Base-by-base conservation (phyloP, 805 yeast species). In the Candida succiphila region DNA sequence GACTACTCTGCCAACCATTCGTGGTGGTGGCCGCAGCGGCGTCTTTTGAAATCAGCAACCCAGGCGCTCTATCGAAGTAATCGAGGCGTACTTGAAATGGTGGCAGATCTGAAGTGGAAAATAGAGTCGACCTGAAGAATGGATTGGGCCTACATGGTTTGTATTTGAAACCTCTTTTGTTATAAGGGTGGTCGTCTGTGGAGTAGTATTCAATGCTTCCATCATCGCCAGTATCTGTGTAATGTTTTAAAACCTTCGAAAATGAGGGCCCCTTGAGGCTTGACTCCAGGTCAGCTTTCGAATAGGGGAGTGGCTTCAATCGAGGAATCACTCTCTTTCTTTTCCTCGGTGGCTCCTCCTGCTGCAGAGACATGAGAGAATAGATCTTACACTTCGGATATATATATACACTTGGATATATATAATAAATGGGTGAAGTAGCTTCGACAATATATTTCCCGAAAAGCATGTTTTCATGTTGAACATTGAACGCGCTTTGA, bases 111-210 rank as follows among this genome's bases (percentile, higher is more conserved):
- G 85, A 72, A 1, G 85, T 73, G 25, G 80, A 63, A 49, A 82
- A 88, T 43, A 77, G 62, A 19, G 74, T 58, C 10, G 78, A 66
- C 2, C 59, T 53, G 36, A 85, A 68, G 1, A 48, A 44, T 2
- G 82, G 78, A 44, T 77, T 76, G 0, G 94, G 87, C 3, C 78
- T 66, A 48, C 95, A 84, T 13, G 87, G 77, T 30, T 72, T 65
- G 53, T 88, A 89, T 40, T 85, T 75, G 60, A 78, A 89, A 2
- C 94, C 89, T 33, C 92, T 59, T 44, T 75, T 72, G 51, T 86
- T 86, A 44, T 70, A 63, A 0, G 96, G 96, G 33, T 76, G 72
- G 36, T 87, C 96, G n/a, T 83, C 94, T 17, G 69, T 63, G 23
- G 59, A 53, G 43, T 48, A 64, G 44, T 73, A 67, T 38, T 46